These are phyloP conservation scores for Aspergillus campestris DNA, from an alignment of 495 filamentous ascomycete genomes.

Conservation along the genomic window DNA sequence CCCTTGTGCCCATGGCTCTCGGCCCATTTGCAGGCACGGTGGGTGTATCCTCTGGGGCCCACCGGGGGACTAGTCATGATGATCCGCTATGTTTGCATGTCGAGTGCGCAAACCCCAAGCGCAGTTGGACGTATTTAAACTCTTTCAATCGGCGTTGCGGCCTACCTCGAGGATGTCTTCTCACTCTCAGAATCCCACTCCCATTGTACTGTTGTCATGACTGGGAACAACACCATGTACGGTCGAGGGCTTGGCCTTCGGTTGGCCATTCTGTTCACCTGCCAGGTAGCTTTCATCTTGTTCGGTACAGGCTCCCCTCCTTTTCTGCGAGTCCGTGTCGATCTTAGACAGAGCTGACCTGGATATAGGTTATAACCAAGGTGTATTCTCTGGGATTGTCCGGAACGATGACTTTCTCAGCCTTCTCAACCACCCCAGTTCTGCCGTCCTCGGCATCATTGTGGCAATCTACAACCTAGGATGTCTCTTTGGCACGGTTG, in stretches of 20 bases:
- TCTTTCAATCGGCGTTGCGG: not conserved
- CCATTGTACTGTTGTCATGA: slow-evolving; percentile 4
- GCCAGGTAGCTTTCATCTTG: slow-evolving; percentile 31
- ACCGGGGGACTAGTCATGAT: too few relatives aligned
- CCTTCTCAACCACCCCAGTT: slow-evolving; percentile 29
- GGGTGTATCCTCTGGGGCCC: too few relatives aligned
- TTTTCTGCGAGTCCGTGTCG: not conserved
- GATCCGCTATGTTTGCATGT: slow-evolving; percentile 4
- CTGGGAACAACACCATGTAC: slow-evolving; percentile 23
- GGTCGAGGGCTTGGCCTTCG: slow-evolving; percentile 26
- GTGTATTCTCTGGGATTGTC: slow-evolving; percentile 43
- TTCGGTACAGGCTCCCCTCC: slow-evolving; percentile 18
- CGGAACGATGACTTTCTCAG: slow-evolving; percentile 40
- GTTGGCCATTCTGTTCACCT: slow-evolving; percentile 31
- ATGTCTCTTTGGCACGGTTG: slow-evolving; percentile 33
- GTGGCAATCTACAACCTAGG: slow-evolving; percentile 45
- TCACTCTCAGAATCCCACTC: not conserved
- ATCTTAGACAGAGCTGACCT: slow-evolving; percentile 5
- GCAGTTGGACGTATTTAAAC: slow-evolving; percentile 6
- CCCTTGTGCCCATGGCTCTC: too few relatives aligned
- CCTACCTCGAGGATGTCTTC: too few relatives aligned
- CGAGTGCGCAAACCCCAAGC: slow-evolving; percentile 6
- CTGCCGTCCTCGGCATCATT: slow-evolving; percentile 36
- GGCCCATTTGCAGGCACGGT: too few relatives aligned
- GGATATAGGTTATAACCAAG: slow-evolving; percentile 45